These are phyloP conservation scores for Porphyridium purpureum DNA, from an alignment of 23 red algal species.

Conservation along the genomic window DNA sequence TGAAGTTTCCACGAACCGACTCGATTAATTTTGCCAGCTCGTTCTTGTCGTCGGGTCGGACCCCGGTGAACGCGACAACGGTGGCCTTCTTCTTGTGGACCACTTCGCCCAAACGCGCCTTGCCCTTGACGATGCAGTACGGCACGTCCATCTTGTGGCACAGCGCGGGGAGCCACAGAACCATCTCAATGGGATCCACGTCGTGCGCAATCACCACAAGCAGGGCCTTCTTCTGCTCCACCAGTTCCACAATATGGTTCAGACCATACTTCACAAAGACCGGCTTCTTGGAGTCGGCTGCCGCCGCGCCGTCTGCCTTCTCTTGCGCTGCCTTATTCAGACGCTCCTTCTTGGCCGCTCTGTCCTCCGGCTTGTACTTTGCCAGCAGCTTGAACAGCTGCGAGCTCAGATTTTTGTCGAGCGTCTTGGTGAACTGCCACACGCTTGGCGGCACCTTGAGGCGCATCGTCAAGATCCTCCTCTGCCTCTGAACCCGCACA, in stretches of 20 bases:
- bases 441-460: slow-evolving; percentile 94
- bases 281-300: slow-evolving; percentile 69
- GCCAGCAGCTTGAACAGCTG: slow-evolving; percentile 65
- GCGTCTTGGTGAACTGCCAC: slow-evolving; percentile 77
- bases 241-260: slow-evolving; percentile 87
- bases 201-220: slow-evolving; percentile 96
- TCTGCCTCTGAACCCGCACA: slow-evolving; percentile 81
- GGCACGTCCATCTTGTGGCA: slow-evolving; percentile 98
- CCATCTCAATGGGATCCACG: slow-evolving; percentile 90
- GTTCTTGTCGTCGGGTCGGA: slow-evolving; percentile 62
- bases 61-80: slow-evolving; percentile 53
- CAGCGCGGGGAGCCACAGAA: slow-evolving; percentile 86
- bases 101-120: slow-evolving; percentile 50
- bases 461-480: slow-evolving; percentile 77
- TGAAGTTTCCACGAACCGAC: slow-evolving; percentile 40
- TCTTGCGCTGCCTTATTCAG: slow-evolving; percentile 44
- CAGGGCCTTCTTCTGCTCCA: slow-evolving; percentile 79
- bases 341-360: slow-evolving; percentile 63
- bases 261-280: slow-evolving; percentile 79
- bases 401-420: slow-evolving; percentile 58
- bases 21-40: slow-evolving; percentile 87
- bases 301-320: slow-evolving; percentile 38
- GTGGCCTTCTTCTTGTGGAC: slow-evolving; percentile 72
- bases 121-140: slow-evolving; percentile 83
- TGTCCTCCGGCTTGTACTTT: slow-evolving; percentile 82